These are phyloP conservation scores for Talaromyces proteolyticus DNA, from an alignment of 495 filamentous ascomycete genomes.

Conservation along the genomic window DNA sequence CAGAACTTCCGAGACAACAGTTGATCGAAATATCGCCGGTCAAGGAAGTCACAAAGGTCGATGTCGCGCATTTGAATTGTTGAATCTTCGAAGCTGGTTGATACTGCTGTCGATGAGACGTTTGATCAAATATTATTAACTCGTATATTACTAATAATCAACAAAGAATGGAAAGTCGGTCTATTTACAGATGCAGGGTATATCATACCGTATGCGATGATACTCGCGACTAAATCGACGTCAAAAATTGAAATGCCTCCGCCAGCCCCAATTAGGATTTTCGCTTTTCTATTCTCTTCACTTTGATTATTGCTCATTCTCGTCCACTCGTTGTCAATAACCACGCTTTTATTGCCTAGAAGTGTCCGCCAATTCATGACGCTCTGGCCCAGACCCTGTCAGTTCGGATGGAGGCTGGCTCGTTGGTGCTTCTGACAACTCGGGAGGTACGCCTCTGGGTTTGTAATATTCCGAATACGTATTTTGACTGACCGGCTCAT, in stretches of 20 bases:
- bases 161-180: background rate
- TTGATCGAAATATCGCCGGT: no score
- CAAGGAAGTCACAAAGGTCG: no score
- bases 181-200: background rate
- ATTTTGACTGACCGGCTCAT: background rate
- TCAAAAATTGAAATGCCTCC: no score
- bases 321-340: background rate
- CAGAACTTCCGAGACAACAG: no score
- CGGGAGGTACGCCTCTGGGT: background rate
- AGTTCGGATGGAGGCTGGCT: background rate
- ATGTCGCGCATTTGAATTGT: no score
- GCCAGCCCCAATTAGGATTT: background rate
- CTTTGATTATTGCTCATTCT: background rate
- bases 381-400: background rate
- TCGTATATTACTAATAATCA: no score
- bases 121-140: no score
- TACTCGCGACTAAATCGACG: background rate
- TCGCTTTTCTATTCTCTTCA: background rate
- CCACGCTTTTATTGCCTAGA: background rate
- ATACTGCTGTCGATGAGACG: no score
- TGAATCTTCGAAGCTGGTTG: no score
- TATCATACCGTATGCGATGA: background rate
- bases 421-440: background rate
- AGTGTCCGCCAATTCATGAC: constrained; percentile 4
- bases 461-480: background rate